Conservation (phyloP, 495 filamentous ascomycete genomes). For the Choiromyces venosus region DNA sequence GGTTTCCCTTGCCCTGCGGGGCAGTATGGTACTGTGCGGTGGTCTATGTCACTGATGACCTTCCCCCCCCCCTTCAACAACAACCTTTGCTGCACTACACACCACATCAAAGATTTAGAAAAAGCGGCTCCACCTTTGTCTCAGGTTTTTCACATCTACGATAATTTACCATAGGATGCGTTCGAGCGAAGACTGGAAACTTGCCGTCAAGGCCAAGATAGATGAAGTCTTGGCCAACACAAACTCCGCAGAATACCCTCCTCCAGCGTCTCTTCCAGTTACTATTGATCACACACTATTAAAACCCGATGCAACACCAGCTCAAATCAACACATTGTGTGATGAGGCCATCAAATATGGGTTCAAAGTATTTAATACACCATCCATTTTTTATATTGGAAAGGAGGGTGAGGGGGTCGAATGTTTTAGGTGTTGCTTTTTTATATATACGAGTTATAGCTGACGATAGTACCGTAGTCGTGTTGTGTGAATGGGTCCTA, state of each 20-base stretch:
- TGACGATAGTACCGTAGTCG: slow-evolving; percentile 19
- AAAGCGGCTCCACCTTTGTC: not conserved
- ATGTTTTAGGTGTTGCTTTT: not conserved
- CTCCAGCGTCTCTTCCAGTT: slow-evolving; percentile 32
- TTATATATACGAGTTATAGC: not conserved
- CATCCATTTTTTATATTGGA: slow-evolving; percentile 16
- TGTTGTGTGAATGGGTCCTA: slow-evolving; percentile 41
- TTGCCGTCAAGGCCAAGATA: slow-evolving; percentile 30
- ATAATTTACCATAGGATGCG: slow-evolving; percentile 4
- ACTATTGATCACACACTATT: slow-evolving; percentile 64
- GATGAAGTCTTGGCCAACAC: slow-evolving; percentile 30
- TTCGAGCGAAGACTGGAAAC: slow-evolving; percentile 33
- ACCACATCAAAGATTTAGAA: not conserved
- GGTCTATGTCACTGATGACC: not conserved
- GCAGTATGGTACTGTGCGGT: not conserved
- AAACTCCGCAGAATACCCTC: slow-evolving; percentile 26
- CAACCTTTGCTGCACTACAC: not conserved
- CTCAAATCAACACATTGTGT: slow-evolving; percentile 59
- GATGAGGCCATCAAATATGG: slow-evolving; percentile 54
- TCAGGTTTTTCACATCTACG: not conserved
- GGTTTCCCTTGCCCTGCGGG: not conserved
- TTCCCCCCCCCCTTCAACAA: no score
- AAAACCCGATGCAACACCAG: slow-evolving; percentile 50
- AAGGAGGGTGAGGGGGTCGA: slow-evolving; percentile 1
- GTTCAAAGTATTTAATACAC: slow-evolving; percentile 51